Percentiles rank a stretch among this genome's conserved stretches.
These are phyloP conservation scores for Solanum paucissectum DNA, from an alignment of 257 asterid genomes.

Conservation along the genomic window DNA sequence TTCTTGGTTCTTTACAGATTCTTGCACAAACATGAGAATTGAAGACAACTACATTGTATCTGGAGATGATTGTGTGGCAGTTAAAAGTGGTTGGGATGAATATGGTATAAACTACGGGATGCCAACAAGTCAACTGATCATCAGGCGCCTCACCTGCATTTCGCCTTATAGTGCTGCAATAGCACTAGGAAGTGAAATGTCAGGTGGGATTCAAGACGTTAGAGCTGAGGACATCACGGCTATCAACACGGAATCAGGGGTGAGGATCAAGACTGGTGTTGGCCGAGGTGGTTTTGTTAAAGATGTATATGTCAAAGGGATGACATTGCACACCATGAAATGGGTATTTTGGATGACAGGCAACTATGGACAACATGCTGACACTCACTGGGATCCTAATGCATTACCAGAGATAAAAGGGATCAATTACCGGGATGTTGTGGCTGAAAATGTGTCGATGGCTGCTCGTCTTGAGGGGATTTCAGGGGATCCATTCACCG, in stretches of 20 bases:
- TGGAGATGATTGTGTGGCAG: constrained; percentile 14
- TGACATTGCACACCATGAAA: constrained; percentile 5
- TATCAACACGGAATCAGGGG: constrained; percentile 10
- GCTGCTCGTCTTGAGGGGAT: constrained; percentile 7
- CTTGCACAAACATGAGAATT: constrained; percentile 2
- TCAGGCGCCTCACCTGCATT: constrained; percentile 11
- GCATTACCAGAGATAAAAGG: constrained; percentile 2
- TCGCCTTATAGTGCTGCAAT: constrained; percentile 9
- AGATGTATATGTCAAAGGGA: constrained; percentile 6
- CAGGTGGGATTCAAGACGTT: constrained; percentile 11
- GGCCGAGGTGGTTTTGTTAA: constrained; percentile 14
- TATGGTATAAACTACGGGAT: constrained; percentile 5
- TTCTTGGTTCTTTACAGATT: not conserved
- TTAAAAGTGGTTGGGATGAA: constrained; percentile 18
- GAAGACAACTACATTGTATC: constrained; percentile 12
- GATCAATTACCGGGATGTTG: constrained; percentile 9
- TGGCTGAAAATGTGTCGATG: constrained; percentile 7
- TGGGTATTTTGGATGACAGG: constrained; percentile 14
- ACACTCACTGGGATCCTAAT: constrained; percentile 6
- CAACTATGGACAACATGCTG: constrained; percentile 8
- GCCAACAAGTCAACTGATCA: constrained; percentile 6
- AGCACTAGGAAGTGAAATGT: constrained; percentile 15
- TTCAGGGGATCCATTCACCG: constrained; percentile 6
- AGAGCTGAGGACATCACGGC: constrained; percentile 7
- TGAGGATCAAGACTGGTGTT: constrained; percentile 10